Evolutionary conservation across 768 basidiomycete genomes (phyloP).

Genomic region (Tephrocybe sp.): DNA sequence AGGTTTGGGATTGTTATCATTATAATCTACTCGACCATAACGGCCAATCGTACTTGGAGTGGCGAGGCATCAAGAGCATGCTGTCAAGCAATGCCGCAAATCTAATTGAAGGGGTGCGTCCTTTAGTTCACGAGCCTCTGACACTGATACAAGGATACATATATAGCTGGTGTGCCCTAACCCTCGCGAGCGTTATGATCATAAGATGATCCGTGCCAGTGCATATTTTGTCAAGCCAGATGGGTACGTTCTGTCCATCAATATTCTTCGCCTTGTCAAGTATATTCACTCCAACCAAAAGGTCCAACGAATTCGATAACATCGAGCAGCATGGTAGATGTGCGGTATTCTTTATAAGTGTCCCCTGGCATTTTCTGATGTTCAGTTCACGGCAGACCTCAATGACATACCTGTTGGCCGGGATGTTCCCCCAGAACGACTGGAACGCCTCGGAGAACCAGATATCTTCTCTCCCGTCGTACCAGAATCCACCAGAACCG

Average conservation of each 20-base stretch:
- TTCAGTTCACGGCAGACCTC: constrained; percentile 5
- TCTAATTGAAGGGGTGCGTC: constrained; percentile 31
- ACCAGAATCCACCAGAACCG: constrained; percentile 10
- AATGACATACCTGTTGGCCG: constrained; percentile 6
- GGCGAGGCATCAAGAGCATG: constrained; percentile 5
- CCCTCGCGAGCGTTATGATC: constrained; percentile 18
- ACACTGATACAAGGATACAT: background rate
- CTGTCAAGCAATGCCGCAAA: constrained; percentile 20
- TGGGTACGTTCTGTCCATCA: constrained; percentile 16
- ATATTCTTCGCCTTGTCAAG: background rate
- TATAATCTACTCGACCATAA: constrained; percentile 1
- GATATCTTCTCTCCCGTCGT: constrained; percentile 20
- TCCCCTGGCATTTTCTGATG: background rate
- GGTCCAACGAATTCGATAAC: constrained; percentile 18
- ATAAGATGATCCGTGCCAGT: constrained; percentile 19
- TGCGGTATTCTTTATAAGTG: constrained; percentile 1
- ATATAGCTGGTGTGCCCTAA: constrained; percentile 20
- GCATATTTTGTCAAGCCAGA: constrained; percentile 20
- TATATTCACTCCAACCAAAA: background rate
- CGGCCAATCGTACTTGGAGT: constrained; percentile 22
- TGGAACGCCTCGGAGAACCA: constrained; percentile 3
- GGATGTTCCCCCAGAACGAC: constrained; percentile 11
- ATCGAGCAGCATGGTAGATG: constrained; percentile 14
- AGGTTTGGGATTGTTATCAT: constrained; percentile 23
- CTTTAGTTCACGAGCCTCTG: background rate